Evolutionary conservation across 2,329 filamentous ascomycete species (phyloP).

Genomic region (Tolypocladium capitatum): DNA sequence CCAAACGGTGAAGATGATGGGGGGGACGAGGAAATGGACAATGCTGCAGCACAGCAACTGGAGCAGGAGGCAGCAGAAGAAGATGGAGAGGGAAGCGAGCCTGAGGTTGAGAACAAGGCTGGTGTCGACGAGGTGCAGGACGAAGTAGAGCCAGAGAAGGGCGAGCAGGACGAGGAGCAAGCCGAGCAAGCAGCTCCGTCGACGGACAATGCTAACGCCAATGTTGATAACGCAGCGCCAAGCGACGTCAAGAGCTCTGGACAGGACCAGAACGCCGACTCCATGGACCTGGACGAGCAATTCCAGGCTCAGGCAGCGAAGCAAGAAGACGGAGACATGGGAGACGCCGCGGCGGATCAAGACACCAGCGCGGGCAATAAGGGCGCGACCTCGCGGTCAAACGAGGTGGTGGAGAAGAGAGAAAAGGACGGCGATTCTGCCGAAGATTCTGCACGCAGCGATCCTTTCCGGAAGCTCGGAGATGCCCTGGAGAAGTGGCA

Average conservation of each 20-base stretch:
- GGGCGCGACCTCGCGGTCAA: constrained; percentile 36
- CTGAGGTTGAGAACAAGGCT: constrained; percentile 34
- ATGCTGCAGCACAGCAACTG: constrained; percentile 22
- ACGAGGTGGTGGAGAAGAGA: constrained; percentile 34
- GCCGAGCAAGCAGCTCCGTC: constrained; percentile 21
- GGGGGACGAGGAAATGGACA: constrained; percentile 22
- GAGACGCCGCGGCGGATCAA: constrained; percentile 50
- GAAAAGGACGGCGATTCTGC: constrained; percentile 28
- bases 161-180: constrained; percentile 21
- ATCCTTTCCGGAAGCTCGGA: constrained; percentile 88
- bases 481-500: constrained; percentile 91
- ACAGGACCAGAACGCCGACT: constrained; percentile 50
- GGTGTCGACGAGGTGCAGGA: constrained; percentile 38
- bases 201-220: constrained; percentile 35
- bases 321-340: constrained; percentile 52
- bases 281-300: constrained; percentile 48
- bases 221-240: constrained; percentile 48
- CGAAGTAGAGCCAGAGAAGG: constrained; percentile 23
- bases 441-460: constrained; percentile 31
- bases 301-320: constrained; percentile 48
- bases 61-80: constrained; percentile 22
- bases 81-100: constrained; percentile 44
- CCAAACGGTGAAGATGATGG: constrained; percentile 23
- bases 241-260: constrained; percentile 52
- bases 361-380: constrained; percentile 51